Base-by-base conservation (phyloP, 805 yeast genomes). In the Kodamaea neixiangensis region DNA sequence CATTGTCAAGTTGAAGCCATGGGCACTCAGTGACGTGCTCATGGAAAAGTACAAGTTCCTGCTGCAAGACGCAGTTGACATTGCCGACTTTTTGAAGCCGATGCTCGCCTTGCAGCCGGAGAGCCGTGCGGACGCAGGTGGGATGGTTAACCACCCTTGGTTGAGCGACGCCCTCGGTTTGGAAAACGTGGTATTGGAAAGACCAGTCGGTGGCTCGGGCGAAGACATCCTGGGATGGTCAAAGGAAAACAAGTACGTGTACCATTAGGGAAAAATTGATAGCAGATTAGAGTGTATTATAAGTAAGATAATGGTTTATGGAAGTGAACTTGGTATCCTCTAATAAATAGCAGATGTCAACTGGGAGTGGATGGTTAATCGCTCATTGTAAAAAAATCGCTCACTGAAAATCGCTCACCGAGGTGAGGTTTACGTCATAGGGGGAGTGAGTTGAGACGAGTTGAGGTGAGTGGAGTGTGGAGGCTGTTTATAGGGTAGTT, bases 221-320 rank as follows among this genome's bases (percentile, higher is more conserved):
- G 85, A 81, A 47, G 97, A 89, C 69, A 89, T 94, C 44, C 83
- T 85, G 3, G 99, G 98, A 3, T 94, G 99, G 99, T 80, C 82
- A 22, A 73, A 72, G 51, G 97, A 90, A 34, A 49, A 41, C 15
- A 49, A 45, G 49, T 49, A 44, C 18, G 48, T 49, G 22, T 44
- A 39, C 21, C 48, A 49, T 21, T 49, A 25, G 31, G 31, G 31
- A 25, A 25, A 25, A 25, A 25, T 25, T 25, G 31, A 25, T 25
- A 25, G 31, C 31, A 25, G 31, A 25, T 25, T 25, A 25, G 31
- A 25, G 31, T 25, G 31, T 25, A 25, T 25, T 25, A 25, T 25
- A 25, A 10, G 11, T 25, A 25, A 25, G 31, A 25, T 25, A 25
- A 25, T 25, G 11, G 31, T 25, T 10, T 25, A 25, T 25, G 31